Conservation (phyloP, 2,329 filamentous ascomycete species). For the Mycosphaerelloides madeirae region DNA sequence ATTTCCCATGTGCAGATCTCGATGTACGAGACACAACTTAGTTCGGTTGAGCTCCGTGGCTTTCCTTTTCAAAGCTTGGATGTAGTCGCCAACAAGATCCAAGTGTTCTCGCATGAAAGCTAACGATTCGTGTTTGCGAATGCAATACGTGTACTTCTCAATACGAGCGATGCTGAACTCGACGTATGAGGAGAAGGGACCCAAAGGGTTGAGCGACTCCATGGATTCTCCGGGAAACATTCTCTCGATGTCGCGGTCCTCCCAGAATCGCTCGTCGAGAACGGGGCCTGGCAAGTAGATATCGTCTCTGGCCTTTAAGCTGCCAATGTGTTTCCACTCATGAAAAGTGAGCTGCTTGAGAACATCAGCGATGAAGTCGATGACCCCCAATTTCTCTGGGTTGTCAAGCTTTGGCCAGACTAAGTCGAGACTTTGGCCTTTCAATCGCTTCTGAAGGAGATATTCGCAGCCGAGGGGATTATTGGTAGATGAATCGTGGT, state of each 20-base stretch:
- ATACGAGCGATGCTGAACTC: neutral
- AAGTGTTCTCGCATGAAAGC: neutral
- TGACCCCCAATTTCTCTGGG: neutral
- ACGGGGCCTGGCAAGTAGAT: neutral
- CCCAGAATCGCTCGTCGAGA: conserved; percentile 3
- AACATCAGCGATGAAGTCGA: neutral
- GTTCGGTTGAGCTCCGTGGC: neutral
- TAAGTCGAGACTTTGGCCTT: neutral
- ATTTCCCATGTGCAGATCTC: conserved; percentile 5
- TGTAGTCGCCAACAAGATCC: neutral
- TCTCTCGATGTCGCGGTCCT: neutral
- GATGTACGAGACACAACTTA: conserved; percentile 5
- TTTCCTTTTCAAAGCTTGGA: neutral
- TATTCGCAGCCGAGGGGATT: conserved; percentile 4
- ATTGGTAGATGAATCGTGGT: neutral
- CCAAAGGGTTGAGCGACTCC: conserved; percentile 1
- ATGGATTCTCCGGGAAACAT: neutral
- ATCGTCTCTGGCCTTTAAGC: neutral
- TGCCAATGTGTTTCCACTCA: neutral
- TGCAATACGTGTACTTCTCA: neutral
- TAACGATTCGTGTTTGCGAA: neutral
- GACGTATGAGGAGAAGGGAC: neutral
- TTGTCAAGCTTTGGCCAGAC: neutral
- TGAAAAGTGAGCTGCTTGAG: neutral
- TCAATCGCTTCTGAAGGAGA: neutral